Evolutionary conservation across 768 basidiomycete species (phyloP).

Genomic region (Boletellus emodensis): DNA sequence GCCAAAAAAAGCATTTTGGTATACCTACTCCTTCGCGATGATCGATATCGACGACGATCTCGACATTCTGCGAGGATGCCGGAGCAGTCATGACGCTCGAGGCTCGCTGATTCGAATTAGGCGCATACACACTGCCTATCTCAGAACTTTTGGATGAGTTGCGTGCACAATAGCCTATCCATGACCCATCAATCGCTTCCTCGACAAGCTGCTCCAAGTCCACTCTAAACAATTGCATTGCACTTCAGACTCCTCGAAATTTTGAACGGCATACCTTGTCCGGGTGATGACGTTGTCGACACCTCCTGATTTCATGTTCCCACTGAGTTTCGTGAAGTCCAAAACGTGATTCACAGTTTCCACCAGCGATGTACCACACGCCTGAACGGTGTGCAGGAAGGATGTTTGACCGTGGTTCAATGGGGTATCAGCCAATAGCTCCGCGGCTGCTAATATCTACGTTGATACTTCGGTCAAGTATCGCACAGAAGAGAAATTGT

Average conservation of each 20-base stretch:
- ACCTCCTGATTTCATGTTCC: slow-evolving; percentile 74
- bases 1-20: neutral
- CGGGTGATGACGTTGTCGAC: slow-evolving; percentile 72
- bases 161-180: slow-evolving; percentile 88
- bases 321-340: slow-evolving; percentile 93
- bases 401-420: slow-evolving; percentile 78
- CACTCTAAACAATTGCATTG: slow-evolving; percentile 38
- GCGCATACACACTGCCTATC: slow-evolving; percentile 91
- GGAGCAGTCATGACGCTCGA: slow-evolving; percentile 38
- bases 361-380: slow-evolving; percentile 91
- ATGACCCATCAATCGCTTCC: slow-evolving; percentile 89
- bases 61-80: slow-evolving; percentile 50
- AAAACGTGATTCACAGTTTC: slow-evolving; percentile 97
- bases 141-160: slow-evolving; percentile 67
- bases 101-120: slow-evolving; percentile 47
- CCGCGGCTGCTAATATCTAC: slow-evolving; percentile 86
- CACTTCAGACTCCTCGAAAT: neutral
- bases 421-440: slow-evolving; percentile 81
- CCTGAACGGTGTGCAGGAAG: slow-evolving; percentile 90
- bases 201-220: slow-evolving; percentile 81
- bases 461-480: neutral
- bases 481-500: neutral
- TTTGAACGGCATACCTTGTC: slow-evolving; percentile 46
- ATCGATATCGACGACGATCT: slow-evolving; percentile 86
- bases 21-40: slow-evolving; percentile 57